Conservation (phyloP, 2,329 filamentous ascomycete genomes). For the Aspergillus sp. region DNA sequence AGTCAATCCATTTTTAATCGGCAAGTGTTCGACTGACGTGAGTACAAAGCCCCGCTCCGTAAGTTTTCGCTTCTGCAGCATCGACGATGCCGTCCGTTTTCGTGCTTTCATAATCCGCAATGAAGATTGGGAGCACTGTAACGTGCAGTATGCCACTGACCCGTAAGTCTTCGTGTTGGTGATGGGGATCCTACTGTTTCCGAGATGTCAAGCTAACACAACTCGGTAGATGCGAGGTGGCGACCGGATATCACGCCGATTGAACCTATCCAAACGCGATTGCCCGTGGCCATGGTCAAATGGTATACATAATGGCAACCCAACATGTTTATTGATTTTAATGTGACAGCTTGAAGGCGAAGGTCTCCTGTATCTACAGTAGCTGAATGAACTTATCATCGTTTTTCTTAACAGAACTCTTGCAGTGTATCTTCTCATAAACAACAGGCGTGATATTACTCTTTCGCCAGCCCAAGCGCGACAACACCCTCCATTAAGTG, state of each 20-base stretch:
- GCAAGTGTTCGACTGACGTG: conserved; percentile 1
- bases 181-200: neutral
- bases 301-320: neutral
- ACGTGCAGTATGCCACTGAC: conserved; percentile 43
- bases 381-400: neutral
- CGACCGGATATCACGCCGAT: conserved; percentile 19
- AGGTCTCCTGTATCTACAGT: neutral
- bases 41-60: conserved; percentile 40
- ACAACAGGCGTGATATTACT: neutral
- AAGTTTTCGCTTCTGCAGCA: conserved; percentile 50
- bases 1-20: conserved; percentile 19
- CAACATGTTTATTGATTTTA: neutral
- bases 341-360: neutral
- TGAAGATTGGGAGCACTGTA: conserved; percentile 49
- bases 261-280: neutral
- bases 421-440: neutral
- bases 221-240: conserved; percentile 22
- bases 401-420: neutral
- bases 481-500: neutral
- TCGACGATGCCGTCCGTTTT: conserved; percentile 49
- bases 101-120: conserved; percentile 39
- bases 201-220: neutral
- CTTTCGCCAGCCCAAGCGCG: neutral
- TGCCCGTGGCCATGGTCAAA: neutral
- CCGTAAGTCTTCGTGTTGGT: conserved; percentile 31